Evolutionary conservation across 257 asterid genomes (phyloP).

Genomic region (Solanum bulbocastanum): DNA sequence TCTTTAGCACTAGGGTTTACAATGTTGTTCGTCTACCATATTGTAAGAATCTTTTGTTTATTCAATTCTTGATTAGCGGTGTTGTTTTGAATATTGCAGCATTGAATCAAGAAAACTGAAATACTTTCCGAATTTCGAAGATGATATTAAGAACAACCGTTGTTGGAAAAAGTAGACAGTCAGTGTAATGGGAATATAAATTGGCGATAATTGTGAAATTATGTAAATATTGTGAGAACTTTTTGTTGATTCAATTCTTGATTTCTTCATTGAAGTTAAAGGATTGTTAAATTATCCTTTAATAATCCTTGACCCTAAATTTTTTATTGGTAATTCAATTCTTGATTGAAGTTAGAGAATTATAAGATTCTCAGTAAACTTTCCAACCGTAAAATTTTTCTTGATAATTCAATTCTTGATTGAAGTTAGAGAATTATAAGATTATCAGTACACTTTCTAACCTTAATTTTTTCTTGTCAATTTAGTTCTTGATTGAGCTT

Average conservation of each 20-base stretch:
- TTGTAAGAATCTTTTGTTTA: no score
- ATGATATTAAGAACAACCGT: not conserved
- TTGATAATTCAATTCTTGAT: not conserved
- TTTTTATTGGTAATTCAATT: not conserved
- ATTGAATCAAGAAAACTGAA: no score
- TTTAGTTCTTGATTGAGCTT: no score
- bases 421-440: not conserved
- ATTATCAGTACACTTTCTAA: no score
- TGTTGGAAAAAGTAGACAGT: not conserved
- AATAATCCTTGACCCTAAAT: no score
- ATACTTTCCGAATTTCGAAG: no score
- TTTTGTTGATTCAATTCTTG: not conserved
- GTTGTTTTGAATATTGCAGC: no score
- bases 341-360: not conserved
- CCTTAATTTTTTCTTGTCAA: no score
- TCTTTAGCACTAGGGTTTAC: not conserved
- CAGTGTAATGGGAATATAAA: not conserved
- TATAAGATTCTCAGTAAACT: not conserved
- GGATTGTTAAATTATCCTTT: not conserved
- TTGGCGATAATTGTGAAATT: not conserved
- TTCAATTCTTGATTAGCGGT: no score
- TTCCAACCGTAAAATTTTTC: fast-evolving
- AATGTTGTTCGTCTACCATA: not conserved
- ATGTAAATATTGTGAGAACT: not conserved
- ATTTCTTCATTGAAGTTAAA: not conserved